Base-by-base conservation (phyloP, 345 rosid genomes). In the Linum trigynum region DNA sequence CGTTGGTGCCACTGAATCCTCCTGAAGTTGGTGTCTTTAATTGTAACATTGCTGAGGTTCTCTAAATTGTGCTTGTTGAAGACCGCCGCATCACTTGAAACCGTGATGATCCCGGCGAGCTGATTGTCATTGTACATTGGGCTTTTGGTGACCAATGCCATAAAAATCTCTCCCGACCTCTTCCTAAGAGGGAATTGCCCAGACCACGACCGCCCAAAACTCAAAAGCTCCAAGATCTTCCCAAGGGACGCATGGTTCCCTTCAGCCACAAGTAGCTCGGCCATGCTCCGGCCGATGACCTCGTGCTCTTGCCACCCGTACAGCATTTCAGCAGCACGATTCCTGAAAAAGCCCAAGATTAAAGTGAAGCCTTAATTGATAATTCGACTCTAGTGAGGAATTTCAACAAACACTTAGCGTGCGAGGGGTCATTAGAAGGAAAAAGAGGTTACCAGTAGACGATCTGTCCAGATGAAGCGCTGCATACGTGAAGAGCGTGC, bases 111-210 rank as follows among this genome's bases (percentile, higher is more conserved):
- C 64, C 97, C 94, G 69, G 66, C 81, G 43, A 90, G 83, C 78
- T 80, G 80, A 59, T 90, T 90, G 7, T 65, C 80, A 68, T 86
- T 87, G 17, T 85, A 87, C 4, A 90, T 58, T 2, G 83, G 88
- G 69, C 81, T 86, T 59, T 82, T 92, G 65, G 91, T 83, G 78
- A 80, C 81, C 70, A 84, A 39, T 0, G 88, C 97, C 87, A 81
- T 84, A 66, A 92, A 86, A 0, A 73, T 56, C 63, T 90, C 86
- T 58, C 97, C 96, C 0, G 88, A 78, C 69, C 72, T 82, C 79
- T 80, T 85, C 85, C 69, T 87, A 59, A 84, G 78, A 38, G 96
- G 98, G 64, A 92, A 87, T 81, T 75, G 97, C 64, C 96, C 97
- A 15, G 91, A 83, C 98, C 97, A 90, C 45, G 86, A 75, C 59